A percentile compares a stretch with the other conserved stretches of the same genome.
Evolutionary conservation across 352 stramenopile genomes (phyloP).

Genomic region (Pythium coloratum): DNA sequence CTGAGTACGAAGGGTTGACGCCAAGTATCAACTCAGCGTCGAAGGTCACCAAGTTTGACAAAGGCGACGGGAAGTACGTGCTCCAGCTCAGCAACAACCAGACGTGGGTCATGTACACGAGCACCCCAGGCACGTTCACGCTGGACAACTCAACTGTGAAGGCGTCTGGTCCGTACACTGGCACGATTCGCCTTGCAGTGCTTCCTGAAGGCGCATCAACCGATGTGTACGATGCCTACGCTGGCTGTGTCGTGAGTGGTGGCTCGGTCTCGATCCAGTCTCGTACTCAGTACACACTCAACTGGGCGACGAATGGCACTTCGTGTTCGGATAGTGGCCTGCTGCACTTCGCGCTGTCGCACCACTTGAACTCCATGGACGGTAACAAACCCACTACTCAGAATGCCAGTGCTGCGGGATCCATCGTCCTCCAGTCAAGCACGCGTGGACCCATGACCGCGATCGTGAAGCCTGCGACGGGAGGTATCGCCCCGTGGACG

Average conservation of each 20-base stretch:
- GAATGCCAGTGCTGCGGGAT: slow-evolving; percentile 24
- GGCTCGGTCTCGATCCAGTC: slow-evolving; percentile 53
- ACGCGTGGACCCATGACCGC: slow-evolving; percentile 58
- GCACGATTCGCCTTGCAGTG: slow-evolving; percentile 59
- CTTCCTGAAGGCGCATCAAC: slow-evolving; percentile 37
- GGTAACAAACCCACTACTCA: slow-evolving; percentile 17
- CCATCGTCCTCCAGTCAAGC: slow-evolving; percentile 48
- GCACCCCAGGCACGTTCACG: slow-evolving; percentile 40
- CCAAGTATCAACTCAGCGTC: slow-evolving; percentile 50
- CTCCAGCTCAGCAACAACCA: slow-evolving; percentile 66
- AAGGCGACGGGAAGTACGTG: slow-evolving; percentile 51
- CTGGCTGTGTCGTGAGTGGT: slow-evolving; percentile 54
- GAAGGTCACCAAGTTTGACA: slow-evolving; percentile 42
- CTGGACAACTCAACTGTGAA: slow-evolving; percentile 46
- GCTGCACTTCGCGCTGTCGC: slow-evolving; percentile 56
- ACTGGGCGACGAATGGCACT: slow-evolving; percentile 55
- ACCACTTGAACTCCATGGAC: slow-evolving; percentile 55
- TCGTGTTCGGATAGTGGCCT: neutral
- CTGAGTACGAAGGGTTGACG: slow-evolving; percentile 57
- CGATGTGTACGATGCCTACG: slow-evolving; percentile 58
- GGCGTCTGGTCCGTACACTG: slow-evolving; percentile 39
- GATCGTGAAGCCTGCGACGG: slow-evolving; percentile 39
- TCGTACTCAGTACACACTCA: slow-evolving; percentile 58
- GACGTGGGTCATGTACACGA: slow-evolving; percentile 76
- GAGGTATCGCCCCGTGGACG: slow-evolving; percentile 46